phyloP scores from a whole-genome alignment of 352 stramenopile species.

The Globisporangium camurandrum region DNA sequence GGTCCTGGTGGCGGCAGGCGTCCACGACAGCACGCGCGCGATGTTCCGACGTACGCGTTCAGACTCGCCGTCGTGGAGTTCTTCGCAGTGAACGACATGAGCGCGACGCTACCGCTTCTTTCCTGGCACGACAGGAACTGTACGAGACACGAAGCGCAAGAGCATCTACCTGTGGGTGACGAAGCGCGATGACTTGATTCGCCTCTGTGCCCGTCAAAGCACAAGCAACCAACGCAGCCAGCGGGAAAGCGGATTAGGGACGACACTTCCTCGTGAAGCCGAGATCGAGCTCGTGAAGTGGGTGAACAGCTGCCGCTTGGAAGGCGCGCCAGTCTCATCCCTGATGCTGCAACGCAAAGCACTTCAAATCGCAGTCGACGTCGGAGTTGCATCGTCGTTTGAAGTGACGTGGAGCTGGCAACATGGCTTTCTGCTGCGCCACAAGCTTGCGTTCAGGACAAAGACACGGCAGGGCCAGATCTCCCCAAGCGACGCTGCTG shows the following conservation, averaged over 20 bases:
- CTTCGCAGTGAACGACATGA: background rate
- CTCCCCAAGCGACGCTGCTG: background rate
- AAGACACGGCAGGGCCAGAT: background rate
- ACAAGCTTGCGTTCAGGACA: background rate
- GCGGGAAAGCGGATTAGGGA: background rate
- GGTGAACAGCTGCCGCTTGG: background rate
- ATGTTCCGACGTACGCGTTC: constrained; percentile 1
- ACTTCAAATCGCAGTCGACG: background rate
- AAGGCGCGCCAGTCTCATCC: background rate
- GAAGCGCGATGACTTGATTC: constrained; percentile 1
- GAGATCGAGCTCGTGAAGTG: background rate
- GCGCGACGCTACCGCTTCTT: constrained; percentile 2
- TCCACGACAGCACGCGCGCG: background rate
- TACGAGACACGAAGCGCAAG: constrained; percentile 5
- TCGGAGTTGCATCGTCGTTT: background rate
- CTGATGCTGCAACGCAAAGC: background rate
- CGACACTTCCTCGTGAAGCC: background rate
- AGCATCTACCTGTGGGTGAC: constrained; percentile 6
- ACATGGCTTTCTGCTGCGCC: constrained; percentile 1
- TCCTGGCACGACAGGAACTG: background rate
- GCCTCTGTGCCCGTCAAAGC: background rate
- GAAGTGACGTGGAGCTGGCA: constrained; percentile 2
- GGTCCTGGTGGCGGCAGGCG: background rate
- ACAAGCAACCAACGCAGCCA: background rate
- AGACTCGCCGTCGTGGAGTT: background rate